Conservation (phyloP, 139 green algal species). For the Chlorella ohadii region DNA sequence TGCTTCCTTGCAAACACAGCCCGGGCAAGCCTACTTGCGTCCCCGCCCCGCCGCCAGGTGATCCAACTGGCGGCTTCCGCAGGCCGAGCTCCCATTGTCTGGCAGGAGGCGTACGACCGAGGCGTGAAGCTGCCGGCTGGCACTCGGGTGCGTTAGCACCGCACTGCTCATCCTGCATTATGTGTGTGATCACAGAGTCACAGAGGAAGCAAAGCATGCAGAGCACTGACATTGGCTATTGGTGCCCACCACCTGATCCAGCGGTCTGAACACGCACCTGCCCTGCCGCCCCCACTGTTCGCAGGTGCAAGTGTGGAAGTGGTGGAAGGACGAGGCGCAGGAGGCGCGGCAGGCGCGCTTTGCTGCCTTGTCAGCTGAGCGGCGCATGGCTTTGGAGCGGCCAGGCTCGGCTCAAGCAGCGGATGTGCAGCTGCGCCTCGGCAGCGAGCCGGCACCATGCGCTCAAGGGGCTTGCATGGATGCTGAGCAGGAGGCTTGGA, state of each 20-base stretch:
- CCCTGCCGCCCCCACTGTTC: neutral
- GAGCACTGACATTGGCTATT: too few species aligned
- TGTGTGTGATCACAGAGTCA: too few species aligned
- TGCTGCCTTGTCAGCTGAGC: too few species aligned
- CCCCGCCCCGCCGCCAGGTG: too few species aligned
- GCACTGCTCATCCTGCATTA: neutral
- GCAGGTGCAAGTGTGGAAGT: slow-evolving; percentile 61
- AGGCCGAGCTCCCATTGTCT: slow-evolving; percentile 49
- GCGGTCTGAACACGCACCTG: too few species aligned
- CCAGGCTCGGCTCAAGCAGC: neutral
- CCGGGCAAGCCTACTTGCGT: too few species aligned
- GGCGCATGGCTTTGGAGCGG: too few species aligned
- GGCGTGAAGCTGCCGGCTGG: slow-evolving; percentile 24
- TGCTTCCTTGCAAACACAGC: too few species aligned
- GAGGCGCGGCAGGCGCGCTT: neutral
- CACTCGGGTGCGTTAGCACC: slow-evolving; percentile 47
- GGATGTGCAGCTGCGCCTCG: neutral
- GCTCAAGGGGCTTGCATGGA: too few species aligned
- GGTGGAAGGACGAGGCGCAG: slow-evolving; percentile 34
- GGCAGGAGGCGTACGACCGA: slow-evolving; percentile 61
- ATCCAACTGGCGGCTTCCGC: slow-evolving; percentile 39
- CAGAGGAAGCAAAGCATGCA: too few species aligned
- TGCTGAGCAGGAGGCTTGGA: neutral
- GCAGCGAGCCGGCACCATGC: too few species aligned
- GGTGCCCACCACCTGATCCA: too few species aligned